Evolutionary conservation across 2,329 filamentous ascomycete genomes (phyloP).

Genomic region (Diaporthe australafricana): DNA sequence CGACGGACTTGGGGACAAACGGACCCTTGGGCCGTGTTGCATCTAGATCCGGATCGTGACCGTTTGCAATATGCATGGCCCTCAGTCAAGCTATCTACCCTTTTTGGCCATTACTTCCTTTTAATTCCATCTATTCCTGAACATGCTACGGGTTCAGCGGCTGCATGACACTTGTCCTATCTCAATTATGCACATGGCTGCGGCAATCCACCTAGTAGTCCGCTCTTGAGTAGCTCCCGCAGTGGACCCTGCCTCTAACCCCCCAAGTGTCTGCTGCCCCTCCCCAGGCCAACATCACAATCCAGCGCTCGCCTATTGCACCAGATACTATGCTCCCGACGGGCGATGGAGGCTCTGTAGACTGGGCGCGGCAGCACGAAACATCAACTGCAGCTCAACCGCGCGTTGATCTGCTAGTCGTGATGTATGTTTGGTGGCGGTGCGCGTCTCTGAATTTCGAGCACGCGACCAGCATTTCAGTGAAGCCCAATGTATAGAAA

Average conservation of each 20-base stretch:
- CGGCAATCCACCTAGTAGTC: slow-evolving; percentile 7
- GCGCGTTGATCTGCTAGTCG: neutral
- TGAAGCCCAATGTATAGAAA: neutral
- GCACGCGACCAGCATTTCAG: slow-evolving; percentile 20
- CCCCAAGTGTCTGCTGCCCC: neutral
- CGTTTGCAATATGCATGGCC: neutral
- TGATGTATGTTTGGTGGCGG: neutral
- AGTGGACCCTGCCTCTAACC: neutral
- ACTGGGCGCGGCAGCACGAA: neutral
- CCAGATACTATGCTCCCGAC: neutral
- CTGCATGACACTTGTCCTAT: neutral
- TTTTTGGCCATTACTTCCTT: neutral
- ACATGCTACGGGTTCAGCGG: no score
- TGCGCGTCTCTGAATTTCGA: neutral
- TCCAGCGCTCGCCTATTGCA: neutral
- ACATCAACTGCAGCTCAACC: neutral
- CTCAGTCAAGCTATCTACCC: neutral
- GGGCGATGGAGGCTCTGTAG: neutral
- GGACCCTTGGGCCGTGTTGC: neutral
- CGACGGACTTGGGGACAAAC: neutral
- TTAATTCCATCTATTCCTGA: no score
- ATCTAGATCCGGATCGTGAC: neutral
- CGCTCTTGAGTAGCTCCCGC: slow-evolving; percentile 11
- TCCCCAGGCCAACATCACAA: neutral
- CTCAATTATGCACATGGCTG: neutral